phyloP scores from a whole-genome alignment of 495 filamentous ascomycete species.

The Monascus purpureus region DNA sequence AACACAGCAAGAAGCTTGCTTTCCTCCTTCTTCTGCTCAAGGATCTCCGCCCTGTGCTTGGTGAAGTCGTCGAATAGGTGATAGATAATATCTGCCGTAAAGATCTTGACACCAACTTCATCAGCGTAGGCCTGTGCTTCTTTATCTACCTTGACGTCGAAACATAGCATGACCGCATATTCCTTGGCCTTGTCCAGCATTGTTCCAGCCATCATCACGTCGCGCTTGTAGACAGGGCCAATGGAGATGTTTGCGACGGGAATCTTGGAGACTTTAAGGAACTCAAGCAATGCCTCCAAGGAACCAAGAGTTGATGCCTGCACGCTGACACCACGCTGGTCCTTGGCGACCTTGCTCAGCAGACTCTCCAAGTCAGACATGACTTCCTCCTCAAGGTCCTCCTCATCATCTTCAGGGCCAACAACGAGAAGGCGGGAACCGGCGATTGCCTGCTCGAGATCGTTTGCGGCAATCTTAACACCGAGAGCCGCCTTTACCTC shows the following conservation, averaged over 20 bases:
- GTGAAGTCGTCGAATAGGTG: conserved; percentile 96
- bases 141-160: conserved; percentile 98
- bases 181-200: conserved; percentile 97
- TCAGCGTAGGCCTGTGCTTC: conserved; percentile 86
- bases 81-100: conserved; percentile 98
- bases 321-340: conserved; percentile 87
- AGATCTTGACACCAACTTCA: conserved; percentile 93
- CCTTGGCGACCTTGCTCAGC: conserved; percentile 75
- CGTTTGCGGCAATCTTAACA: conserved; percentile 97
- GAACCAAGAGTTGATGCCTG: conserved; percentile 97
- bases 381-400: conserved; percentile 91
- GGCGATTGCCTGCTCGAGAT: conserved; percentile 91
- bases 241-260: conserved; percentile 96
- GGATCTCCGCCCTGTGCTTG: conserved; percentile 73
- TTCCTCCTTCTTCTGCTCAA: conserved; percentile 89
- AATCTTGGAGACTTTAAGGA: conserved; percentile 87
- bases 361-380: conserved; percentile 89
- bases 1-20: conserved; percentile 91
- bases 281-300: conserved; percentile 91
- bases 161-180: conserved; percentile 97
- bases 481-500: conserved; percentile 96
- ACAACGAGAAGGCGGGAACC: conserved; percentile 90
- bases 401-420: conserved; percentile 90
- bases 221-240: conserved; percentile 94
- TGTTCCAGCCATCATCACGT: conserved; percentile 88